Evolutionary conservation across 371 early-diverging fungal genomes (phyloP), one percentile per base, ranked within the genome.

Genomic region (Mortierella sp.): DNA sequence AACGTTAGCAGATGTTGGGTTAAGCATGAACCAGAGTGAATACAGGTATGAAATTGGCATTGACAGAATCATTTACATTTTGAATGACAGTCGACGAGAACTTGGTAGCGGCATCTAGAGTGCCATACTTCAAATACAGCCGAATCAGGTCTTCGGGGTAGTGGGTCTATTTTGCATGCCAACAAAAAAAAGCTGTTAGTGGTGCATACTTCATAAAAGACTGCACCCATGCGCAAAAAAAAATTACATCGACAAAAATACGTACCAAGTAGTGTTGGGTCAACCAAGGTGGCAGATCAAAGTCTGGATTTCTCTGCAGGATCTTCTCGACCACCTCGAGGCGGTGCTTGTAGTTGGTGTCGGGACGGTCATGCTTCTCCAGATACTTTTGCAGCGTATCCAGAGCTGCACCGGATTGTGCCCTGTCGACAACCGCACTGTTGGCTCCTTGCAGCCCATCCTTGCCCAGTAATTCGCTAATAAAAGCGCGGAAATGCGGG

Each of bases 81-180:
- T 74, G 66, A 43, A 82, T 82, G 10, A 69, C 75, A 6, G 47
- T 71, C 3, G 77, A 77, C 1, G 82, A 74, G 50, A 82, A 82
- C 34, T 34, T 68, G 6, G 82, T 78, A 1, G 82, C 82, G n/a
- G 64, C 58, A 13, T 74, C 66, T 53, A 82, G n/a, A 1, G 72
- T 65, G 6, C 77, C 74, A 40, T 66, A 64, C 45, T 71, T 77
- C 48, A 82, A 44, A 41, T 82, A 82, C n/a, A 82, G 13, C 9
- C 82, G 82, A 41, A 82, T 82, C 64, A 82, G 37, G 50, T 82
- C 82, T 34, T 82, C 82, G 2, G 82, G 82, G 26, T 71, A 74
- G 24, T 77, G 82, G 10, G 44, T 69, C 82, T 82, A 74, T 22
- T n/a, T n/a, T n/a, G 19, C 11, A 14, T 5, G 26, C 41, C n/a